Conservation (phyloP, 2,329 filamentous ascomycete species). For the Bimuria novae-zelandiae region DNA sequence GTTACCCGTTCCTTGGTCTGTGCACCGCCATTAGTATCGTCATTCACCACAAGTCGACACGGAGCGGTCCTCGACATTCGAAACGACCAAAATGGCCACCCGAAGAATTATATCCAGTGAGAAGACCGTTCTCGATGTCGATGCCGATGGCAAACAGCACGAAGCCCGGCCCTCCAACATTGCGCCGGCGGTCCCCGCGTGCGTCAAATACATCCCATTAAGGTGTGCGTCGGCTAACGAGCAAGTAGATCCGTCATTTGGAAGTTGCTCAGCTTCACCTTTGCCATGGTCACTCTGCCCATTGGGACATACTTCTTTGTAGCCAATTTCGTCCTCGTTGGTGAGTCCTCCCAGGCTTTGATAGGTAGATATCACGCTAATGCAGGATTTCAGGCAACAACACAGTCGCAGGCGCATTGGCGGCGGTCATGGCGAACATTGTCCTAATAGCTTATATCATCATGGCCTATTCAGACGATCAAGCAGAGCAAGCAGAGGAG, state of each 20-base stretch:
- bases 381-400: constrained; percentile 69
- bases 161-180: constrained; percentile 67
- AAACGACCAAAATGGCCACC: constrained; percentile 63
- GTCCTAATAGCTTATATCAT: constrained; percentile 89
- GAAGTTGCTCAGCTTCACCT: constrained; percentile 87
- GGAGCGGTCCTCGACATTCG: not conserved
- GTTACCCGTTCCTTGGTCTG: not conserved
- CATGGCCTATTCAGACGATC: constrained; percentile 88
- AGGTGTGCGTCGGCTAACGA: constrained; percentile 1
- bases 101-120: constrained; percentile 68
- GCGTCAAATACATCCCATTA: constrained; percentile 43
- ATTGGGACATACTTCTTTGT: constrained; percentile 88
- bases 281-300: constrained; percentile 86
- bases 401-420: constrained; percentile 81
- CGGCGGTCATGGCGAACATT: constrained; percentile 88
- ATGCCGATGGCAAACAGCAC: constrained; percentile 41
- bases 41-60: constrained; percentile 1
- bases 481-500: constrained; percentile 53
- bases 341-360: constrained; percentile 52
- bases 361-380: not conserved
- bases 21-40: not conserved
- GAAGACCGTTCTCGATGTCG: constrained; percentile 66
- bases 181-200: constrained; percentile 82
- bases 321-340: constrained; percentile 75
- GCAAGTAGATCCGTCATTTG: constrained; percentile 73